Base-by-base conservation (phyloP, 805 yeast species). In the Zygosaccharomyces pseudorouxii region DNA sequence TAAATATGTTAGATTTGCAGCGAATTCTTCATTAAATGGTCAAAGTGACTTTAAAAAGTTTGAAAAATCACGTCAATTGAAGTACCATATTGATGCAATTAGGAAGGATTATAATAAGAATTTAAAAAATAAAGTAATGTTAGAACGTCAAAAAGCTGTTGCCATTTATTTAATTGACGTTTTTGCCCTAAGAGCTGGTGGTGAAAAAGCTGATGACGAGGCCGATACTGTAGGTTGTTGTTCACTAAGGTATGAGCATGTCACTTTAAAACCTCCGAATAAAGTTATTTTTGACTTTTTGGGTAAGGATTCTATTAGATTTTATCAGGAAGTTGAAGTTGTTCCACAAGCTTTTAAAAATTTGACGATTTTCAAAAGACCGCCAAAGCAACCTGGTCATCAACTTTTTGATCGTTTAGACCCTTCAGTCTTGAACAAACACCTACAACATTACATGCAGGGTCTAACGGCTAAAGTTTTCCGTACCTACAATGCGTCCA, bases 211-310 rank as follows among this genome's bases (percentile, higher is more conserved):
- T 9, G 98, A 92, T 3, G 98, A 92, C 57, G 97, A 90, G 64
- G 98, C 98, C 2, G 98, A 92, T 65, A 92, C 98, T 1, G 98
- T 92, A 39, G 98, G 98, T 39, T 92, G 98, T 69, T 92, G 98
- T 70, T 90, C 97, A 1, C 76, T 92, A 56, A 74, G 98, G 60
- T 90, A 72, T 62, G 98, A 90, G 65, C 98, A 90, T 68, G 78
- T 92, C 38, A 83, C 90, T 1, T 73, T 92, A 50, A 79, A 79
- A 56, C 96, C 96, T 2, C 97, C 97, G 7, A 81, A 80, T 56
- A 84, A 77, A 4, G 97, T 92, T 12, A 77, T 85, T 8, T 89
- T 90, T 71, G 98, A 90, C 67, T 90, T 90, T 65, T 73, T 92
- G 54, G 98, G 98, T 83, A 90, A 90, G 63, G 97, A 92, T 71